Evolutionary conservation across 2,329 filamentous ascomycete species (phyloP).

Genomic region (Epichloe sibirici): DNA sequence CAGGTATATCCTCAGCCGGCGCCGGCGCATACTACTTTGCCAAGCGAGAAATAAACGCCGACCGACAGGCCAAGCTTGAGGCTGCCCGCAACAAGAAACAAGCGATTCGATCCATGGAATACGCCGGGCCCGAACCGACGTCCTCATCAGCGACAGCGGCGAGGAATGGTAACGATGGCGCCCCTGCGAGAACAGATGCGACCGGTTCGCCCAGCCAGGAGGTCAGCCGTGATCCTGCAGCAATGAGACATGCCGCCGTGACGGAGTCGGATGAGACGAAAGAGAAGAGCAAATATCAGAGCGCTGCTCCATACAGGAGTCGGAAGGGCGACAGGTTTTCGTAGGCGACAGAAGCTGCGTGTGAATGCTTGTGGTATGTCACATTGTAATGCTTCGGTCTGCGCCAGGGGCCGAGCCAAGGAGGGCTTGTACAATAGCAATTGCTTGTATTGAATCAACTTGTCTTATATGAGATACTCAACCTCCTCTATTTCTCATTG

Average conservation of each 20-base stretch:
- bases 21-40: slow-evolving; percentile 92
- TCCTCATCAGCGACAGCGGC: slow-evolving; percentile 22
- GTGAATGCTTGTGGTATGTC: not conserved
- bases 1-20: slow-evolving; percentile 46
- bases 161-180: slow-evolving; percentile 22
- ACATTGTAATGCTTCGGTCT: not conserved
- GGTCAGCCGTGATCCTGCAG: slow-evolving; percentile 67
- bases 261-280: slow-evolving; percentile 52
- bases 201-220: slow-evolving; percentile 57
- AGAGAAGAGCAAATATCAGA: slow-evolving; percentile 88
- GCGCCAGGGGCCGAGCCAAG: not conserved
- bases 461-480: not conserved
- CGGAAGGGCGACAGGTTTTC: slow-evolving; percentile 81
- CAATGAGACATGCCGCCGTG: slow-evolving; percentile 67
- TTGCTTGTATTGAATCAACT: not conserved
- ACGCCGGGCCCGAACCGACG: slow-evolving; percentile 26
- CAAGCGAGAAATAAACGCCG: slow-evolving; percentile 86
- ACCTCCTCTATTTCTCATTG: not conserved
- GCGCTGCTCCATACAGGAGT: slow-evolving; percentile 59
- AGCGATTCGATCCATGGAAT: slow-evolving; percentile 41
- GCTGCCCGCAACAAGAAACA: slow-evolving; percentile 54
- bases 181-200: slow-evolving; percentile 45
- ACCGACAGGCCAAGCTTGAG: slow-evolving; percentile 61
- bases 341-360: slow-evolving; percentile 14
- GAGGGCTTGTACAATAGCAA: not conserved